Evolutionary conservation across 75 land plant species (phyloP).

Genomic region (Picea sitchensis): DNA sequence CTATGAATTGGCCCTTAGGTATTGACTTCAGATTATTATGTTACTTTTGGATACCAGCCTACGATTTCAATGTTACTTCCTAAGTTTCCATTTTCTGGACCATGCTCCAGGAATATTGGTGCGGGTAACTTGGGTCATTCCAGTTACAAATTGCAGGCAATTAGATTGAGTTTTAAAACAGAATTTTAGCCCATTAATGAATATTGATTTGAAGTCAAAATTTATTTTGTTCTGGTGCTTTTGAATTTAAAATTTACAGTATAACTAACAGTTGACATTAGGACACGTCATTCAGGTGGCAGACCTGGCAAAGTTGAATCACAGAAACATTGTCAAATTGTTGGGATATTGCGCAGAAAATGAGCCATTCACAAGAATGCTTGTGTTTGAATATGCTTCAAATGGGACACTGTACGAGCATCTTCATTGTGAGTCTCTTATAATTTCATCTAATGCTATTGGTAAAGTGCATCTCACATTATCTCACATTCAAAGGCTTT

Average conservation of each 20-base stretch:
- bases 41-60: not conserved
- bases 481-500: not conserved
- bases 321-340: conserved; percentile 71
- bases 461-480: not conserved
- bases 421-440: conserved; percentile 65
- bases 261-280: not conserved
- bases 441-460: not conserved
- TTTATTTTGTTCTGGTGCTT: not conserved
- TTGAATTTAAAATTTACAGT: not conserved
- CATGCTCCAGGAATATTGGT: not conserved
- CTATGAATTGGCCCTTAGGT: not conserved
- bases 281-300: conserved; percentile 52
- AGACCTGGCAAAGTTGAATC: conserved; percentile 78
- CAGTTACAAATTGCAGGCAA: not conserved
- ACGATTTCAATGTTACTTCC: not conserved
- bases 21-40: not conserved
- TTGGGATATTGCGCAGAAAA: conserved; percentile 74
- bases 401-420: conserved; percentile 94
- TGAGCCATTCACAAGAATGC: conserved; percentile 81
- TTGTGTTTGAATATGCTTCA: conserved; percentile 89
- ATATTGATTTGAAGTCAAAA: too few relatives aligned
- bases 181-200: not conserved
- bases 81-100: not conserved
- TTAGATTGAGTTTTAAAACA: not conserved
- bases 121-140: not conserved